phyloP scores from a whole-genome alignment of 2,329 filamentous ascomycete genomes.

The Trichoderma breve region DNA sequence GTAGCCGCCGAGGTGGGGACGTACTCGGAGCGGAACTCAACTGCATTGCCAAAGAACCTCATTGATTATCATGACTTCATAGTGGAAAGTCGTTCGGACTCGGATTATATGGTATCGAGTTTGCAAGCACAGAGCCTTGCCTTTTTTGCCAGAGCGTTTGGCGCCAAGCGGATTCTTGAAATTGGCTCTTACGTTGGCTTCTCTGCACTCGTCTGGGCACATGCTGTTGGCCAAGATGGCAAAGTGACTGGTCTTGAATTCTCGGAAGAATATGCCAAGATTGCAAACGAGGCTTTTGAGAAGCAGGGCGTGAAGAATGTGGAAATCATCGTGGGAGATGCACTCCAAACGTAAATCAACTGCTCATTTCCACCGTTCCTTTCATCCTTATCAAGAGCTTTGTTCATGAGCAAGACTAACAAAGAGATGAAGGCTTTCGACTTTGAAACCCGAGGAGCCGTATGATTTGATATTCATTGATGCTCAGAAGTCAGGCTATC shows the following conservation, averaged over 20 bases:
- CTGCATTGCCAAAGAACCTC: conserved; percentile 35
- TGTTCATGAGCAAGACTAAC: not conserved
- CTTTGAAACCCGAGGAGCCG: conserved; percentile 39
- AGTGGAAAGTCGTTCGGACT: conserved; percentile 24
- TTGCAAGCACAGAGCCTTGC: conserved; percentile 33
- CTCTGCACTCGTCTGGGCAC: conserved; percentile 42
- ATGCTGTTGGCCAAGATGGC: conserved; percentile 37
- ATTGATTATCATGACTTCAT: conserved; percentile 37
- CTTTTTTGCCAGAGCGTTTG: conserved; percentile 38
- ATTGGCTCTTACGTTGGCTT: conserved; percentile 44
- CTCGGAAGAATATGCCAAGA: conserved; percentile 39
- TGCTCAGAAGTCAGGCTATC: conserved; percentile 49
- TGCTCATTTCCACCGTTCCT: not conserved
- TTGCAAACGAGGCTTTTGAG: conserved; percentile 37
- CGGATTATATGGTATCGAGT: conserved; percentile 36
- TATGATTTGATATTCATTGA: conserved; percentile 52
- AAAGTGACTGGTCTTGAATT: conserved; percentile 42
- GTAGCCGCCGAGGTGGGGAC: conserved; percentile 36
- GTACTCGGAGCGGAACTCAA: conserved; percentile 38
- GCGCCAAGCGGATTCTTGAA: conserved; percentile 42
- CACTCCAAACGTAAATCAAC: conserved; percentile 39
- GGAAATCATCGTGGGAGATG: conserved; percentile 44
- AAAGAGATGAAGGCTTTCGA: conserved; percentile 29
- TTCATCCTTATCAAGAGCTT: not conserved
- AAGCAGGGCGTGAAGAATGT: conserved; percentile 41